These are phyloP conservation scores for Raphanus hybrid DNA, from an alignment of 441 rosid species.

Conservation along the genomic window DNA sequence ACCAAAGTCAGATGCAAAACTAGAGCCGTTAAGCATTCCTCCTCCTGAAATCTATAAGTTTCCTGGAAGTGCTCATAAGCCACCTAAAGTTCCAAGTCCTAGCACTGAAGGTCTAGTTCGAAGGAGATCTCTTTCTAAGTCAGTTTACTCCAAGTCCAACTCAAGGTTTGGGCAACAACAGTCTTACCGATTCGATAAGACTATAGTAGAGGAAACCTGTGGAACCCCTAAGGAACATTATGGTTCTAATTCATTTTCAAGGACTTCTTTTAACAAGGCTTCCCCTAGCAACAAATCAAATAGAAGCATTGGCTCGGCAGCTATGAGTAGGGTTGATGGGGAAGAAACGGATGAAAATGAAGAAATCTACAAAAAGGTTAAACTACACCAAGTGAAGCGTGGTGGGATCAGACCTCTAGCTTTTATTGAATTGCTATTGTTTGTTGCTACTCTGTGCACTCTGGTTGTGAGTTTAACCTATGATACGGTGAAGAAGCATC, in stretches of 20 bases:
- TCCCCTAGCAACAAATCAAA: slow-evolving; percentile 18
- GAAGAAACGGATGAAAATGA: slow-evolving; percentile 53
- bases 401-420: slow-evolving; percentile 43
- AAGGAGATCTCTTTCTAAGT: slow-evolving; percentile 58
- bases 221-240: slow-evolving; percentile 45
- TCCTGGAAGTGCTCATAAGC: slow-evolving; percentile 36
- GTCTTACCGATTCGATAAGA: slow-evolving; percentile 44
- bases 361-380: slow-evolving; percentile 63
- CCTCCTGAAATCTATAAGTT: too few species aligned
- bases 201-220: slow-evolving; percentile 45
- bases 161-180: slow-evolving; percentile 36
- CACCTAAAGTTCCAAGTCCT: slow-evolving; percentile 47
- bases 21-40: too few species aligned
- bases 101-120: slow-evolving; percentile 45
- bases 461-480: slow-evolving; percentile 68
- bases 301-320: slow-evolving; percentile 7
- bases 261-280: slow-evolving; percentile 23
- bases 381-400: slow-evolving; percentile 45
- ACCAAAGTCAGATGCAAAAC: too few species aligned
- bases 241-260: slow-evolving; percentile 36
- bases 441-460: slow-evolving; percentile 46
- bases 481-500: slow-evolving; percentile 36
- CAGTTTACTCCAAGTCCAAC: slow-evolving; percentile 57
- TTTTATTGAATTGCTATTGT: slow-evolving; percentile 54
- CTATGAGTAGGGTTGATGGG: slow-evolving; percentile 41